Evolutionary conservation across 768 basidiomycete genomes (phyloP).

Genomic region (Rhodotorula diobovata): DNA sequence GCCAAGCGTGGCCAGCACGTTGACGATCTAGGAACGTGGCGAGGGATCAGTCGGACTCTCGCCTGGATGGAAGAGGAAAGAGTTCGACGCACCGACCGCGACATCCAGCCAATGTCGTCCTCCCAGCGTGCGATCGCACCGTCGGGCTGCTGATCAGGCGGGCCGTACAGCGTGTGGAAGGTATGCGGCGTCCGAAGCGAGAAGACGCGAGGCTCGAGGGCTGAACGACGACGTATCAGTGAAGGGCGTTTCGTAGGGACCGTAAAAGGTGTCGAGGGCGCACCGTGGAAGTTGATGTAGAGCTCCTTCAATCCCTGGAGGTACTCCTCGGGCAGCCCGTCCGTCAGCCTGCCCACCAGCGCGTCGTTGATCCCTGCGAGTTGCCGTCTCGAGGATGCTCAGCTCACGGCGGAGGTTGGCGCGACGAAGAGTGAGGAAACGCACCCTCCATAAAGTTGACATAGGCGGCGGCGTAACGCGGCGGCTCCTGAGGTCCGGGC

Average conservation of each 20-base stretch:
- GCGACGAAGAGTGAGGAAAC: constrained; percentile 38
- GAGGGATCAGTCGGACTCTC: neutral
- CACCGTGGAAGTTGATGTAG: constrained; percentile 89
- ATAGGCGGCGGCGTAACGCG: constrained; percentile 73
- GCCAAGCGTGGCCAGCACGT: constrained; percentile 80
- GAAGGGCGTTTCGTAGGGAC: neutral
- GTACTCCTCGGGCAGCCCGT: constrained; percentile 70
- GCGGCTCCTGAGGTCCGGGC: constrained; percentile 21
- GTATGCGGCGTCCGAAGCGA: constrained; percentile 68
- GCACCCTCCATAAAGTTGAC: constrained; percentile 88
- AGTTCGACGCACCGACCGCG: constrained; percentile 46
- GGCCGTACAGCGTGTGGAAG: constrained; percentile 86
- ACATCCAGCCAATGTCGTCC: constrained; percentile 71
- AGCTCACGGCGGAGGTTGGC: fast-evolving
- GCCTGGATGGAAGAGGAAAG: neutral
- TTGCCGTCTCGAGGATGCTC: neutral
- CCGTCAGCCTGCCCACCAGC: constrained; percentile 68
- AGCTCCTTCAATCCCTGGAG: constrained; percentile 77
- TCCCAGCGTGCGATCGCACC: constrained; percentile 70
- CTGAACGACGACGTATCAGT: constrained; percentile 50
- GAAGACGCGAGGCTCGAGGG: constrained; percentile 79
- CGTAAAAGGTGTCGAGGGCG: constrained; percentile 44
- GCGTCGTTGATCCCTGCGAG: constrained; percentile 66
- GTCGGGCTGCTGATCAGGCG: constrained; percentile 61
- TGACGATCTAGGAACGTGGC: constrained; percentile 59